Percentiles rank a stretch among this genome's conserved stretches.
phyloP scores from a whole-genome alignment of 202 grass and related monocot species.

The Setaria italica region DNA sequence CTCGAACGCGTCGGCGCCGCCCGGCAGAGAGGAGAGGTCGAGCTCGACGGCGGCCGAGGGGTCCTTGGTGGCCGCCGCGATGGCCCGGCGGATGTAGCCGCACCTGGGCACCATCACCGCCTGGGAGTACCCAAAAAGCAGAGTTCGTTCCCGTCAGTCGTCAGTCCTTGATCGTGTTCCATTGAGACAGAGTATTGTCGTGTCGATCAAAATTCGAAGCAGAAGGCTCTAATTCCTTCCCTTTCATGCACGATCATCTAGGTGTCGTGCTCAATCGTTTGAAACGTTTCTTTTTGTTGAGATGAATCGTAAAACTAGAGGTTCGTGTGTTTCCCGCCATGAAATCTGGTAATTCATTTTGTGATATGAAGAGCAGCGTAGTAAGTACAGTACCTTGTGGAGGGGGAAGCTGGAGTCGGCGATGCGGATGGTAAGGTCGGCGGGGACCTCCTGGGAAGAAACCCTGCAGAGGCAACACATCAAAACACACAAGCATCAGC shows the following conservation, averaged over 20 bases:
- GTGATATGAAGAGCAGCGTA: too few species aligned
- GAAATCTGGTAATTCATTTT: background rate
- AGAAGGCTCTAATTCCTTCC: background rate
- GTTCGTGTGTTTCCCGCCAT: background rate
- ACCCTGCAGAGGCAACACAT: conserved; percentile 42
- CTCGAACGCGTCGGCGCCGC: conserved; percentile 78
- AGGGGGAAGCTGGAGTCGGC: conserved; percentile 72
- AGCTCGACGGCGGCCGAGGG: conserved; percentile 39
- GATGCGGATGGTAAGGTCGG: conserved; percentile 66
- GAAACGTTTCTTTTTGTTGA: background rate
- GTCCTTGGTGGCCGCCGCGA: conserved; percentile 34
- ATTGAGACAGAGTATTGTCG: too few species aligned
- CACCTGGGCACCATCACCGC: conserved; percentile 75
- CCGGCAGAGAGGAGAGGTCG: conserved; percentile 57
- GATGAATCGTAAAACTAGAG: background rate
- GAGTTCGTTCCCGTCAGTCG: background rate
- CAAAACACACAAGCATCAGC: background rate
- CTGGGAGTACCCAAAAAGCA: conserved; percentile 5
- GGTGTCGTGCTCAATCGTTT: background rate
- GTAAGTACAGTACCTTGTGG: conserved; percentile 63
- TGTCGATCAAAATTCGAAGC: background rate
- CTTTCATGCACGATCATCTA: too few species aligned
- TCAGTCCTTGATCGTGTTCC: background rate
- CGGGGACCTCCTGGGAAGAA: conserved; percentile 59
- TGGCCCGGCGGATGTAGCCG: conserved; percentile 63